Conservation (phyloP, 1,139 yeast genomes). For the Sporopachydermia cereana region DNA sequence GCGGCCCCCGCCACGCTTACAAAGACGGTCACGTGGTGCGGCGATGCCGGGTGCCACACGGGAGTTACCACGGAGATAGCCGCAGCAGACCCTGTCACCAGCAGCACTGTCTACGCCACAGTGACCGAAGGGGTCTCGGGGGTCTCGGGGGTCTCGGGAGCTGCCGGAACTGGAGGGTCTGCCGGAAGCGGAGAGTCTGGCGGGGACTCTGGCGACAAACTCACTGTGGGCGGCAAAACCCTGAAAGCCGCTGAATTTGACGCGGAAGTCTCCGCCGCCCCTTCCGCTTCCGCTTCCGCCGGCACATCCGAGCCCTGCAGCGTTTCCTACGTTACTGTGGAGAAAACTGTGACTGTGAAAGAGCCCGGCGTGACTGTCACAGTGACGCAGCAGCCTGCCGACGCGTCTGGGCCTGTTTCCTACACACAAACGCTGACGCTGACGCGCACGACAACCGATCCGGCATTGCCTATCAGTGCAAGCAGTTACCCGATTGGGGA, state of each 20-base stretch:
- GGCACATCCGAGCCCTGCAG: background rate
- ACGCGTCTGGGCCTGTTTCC: background rate
- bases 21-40: background rate
- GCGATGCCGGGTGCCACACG: background rate
- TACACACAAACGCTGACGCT: background rate
- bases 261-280: background rate
- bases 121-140: background rate
- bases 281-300: background rate
- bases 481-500: no score
- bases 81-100: background rate
- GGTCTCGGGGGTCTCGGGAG: background rate
- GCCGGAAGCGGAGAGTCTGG: background rate
- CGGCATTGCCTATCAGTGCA: background rate
- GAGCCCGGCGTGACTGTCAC: conserved; percentile 4
- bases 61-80: background rate
- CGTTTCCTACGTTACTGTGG: background rate
- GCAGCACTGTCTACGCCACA: background rate
- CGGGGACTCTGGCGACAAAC: background rate
- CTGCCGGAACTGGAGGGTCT: background rate
- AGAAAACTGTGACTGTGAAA: background rate
- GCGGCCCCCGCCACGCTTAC: background rate
- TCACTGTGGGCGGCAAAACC: background rate
- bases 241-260: background rate
- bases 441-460: background rate
- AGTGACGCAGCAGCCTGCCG: background rate